Base-by-base conservation (phyloP, 163 green algal species). In the Volvox carteri region DNA sequence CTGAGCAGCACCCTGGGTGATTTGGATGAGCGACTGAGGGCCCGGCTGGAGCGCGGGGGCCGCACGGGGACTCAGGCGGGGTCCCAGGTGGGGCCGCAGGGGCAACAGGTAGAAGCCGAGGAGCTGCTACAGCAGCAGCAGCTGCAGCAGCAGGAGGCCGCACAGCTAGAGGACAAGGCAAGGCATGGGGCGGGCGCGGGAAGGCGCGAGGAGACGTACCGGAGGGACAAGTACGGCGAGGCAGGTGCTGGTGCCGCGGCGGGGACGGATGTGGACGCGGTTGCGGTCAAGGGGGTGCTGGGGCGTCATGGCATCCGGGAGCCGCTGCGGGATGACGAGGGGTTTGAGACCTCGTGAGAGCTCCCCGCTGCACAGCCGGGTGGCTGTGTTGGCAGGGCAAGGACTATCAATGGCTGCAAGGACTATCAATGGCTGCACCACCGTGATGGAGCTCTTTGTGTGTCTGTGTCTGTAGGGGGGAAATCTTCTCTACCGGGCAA, bases 71-170 rank as follows among this genome's bases (percentile, higher is more conserved):
- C n/a, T n/a, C n/a, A n/a, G n/a, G n/a, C n/a, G n/a, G n/a, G n/a
- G n/a, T n/a, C n/a, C n/a, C n/a, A n/a, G n/a, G n/a, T n/a, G n/a
- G n/a, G n/a, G n/a, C n/a, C n/a, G n/a, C n/a, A n/a, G n/a, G n/a
- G n/a, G n/a, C n/a, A n/a, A n/a, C n/a, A n/a, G n/a, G n/a, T n/a
- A n/a, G n/a, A n/a, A n/a, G n/a, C n/a, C n/a, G n/a, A n/a, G n/a
- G n/a, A n/a, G n/a, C n/a, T n/a, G n/a, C n/a, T n/a, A n/a, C 68
- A 70, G 60, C 80, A 4, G 44, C 33, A 73, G 83, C 83, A 88
- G 67, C 83, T 19, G n/a, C 42, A 86, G 30, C 67, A 37, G 87
- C 41, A 75, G 78, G n/a, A n/a, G 52, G 65, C 79, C 78, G 78
- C 68, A 75, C 56, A 76, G 87, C 87, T 80, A 46, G 11, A 46